Conservation (phyloP, 768 basidiomycete genomes). For the Cubamyces sp. region DNA sequence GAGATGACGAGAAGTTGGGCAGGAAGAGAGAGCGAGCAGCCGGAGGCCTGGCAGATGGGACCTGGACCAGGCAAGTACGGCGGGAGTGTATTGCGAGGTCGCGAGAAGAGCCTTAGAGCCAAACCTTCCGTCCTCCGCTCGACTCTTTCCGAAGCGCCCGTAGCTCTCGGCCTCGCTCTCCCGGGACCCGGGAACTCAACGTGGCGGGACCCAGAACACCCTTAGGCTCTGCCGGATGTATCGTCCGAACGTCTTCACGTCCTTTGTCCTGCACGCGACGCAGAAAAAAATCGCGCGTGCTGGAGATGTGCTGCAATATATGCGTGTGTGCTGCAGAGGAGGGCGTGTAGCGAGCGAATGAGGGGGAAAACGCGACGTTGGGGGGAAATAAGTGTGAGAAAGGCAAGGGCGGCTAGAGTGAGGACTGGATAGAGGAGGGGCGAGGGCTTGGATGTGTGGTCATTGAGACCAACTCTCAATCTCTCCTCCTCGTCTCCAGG, state of each 20-base stretch:
- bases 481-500: slow-evolving; percentile 29
- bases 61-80: not conserved
- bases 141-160: too few relatives aligned
- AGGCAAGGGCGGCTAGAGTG: slow-evolving; percentile 6
- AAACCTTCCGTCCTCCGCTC: too few relatives aligned
- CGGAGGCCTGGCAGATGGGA: not conserved
- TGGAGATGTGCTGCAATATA: not conserved
- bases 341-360: not conserved
- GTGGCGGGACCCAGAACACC: slow-evolving; percentile 14
- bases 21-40: too few relatives aligned
- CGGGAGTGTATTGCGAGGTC: not conserved
- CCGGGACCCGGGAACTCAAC: slow-evolving; percentile 14
- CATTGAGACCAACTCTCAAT: slow-evolving; percentile 26
- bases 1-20: slow-evolving; percentile 9
- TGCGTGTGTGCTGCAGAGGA: not conserved
- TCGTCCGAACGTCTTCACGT: slow-evolving; percentile 2
- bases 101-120: too few relatives aligned
- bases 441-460: slow-evolving; percentile 16
- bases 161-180: not conserved
- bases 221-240: not conserved
- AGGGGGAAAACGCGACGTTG: not conserved
- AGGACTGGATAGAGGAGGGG: slow-evolving; percentile 3
- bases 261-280: slow-evolving; percentile 9
- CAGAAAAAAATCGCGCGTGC: not conserved
- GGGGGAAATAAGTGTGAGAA: slow-evolving; percentile 17